These are phyloP conservation scores for Nakazawaea sp. DNA, from an alignment of 805 yeast species.

Conservation along the genomic window DNA sequence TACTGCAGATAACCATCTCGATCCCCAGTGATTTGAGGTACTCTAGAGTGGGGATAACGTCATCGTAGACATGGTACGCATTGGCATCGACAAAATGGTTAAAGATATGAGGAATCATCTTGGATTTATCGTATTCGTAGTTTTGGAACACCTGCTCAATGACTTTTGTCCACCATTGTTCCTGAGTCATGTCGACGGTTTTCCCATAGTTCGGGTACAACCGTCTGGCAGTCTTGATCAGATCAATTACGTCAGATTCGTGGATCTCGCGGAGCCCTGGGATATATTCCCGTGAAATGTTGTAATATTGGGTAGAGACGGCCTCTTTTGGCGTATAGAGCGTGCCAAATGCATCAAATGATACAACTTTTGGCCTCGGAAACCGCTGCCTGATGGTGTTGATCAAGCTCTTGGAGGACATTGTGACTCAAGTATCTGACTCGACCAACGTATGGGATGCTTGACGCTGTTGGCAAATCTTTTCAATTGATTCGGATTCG, in stretches of 20 bases:
- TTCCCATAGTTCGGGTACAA: conserved; percentile 63
- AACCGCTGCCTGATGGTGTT: too few relatives aligned
- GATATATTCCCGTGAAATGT: conserved; percentile 40
- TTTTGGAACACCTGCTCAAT: conserved; percentile 37
- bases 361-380: conserved; percentile 34
- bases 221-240: conserved; percentile 28
- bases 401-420: too few relatives aligned
- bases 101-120: conserved; percentile 40
- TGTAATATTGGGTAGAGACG: conserved; percentile 45
- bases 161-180: conserved; percentile 55
- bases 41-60: conserved; percentile 40
- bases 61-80: conserved; percentile 49
- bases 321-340: conserved; percentile 51
- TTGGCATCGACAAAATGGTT: conserved; percentile 39
- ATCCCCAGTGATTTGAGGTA: conserved; percentile 25
- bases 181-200: conserved; percentile 21
- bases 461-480: too few relatives aligned
- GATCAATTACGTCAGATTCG: conserved; percentile 20
- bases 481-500: too few relatives aligned
- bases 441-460: too few relatives aligned
- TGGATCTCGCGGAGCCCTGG: conserved; percentile 21
- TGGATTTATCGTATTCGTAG: conserved; percentile 14
- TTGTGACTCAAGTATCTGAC: too few relatives aligned
- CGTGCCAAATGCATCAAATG: conserved; percentile 68
- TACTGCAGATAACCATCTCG: conserved; percentile 42